Conservation (phyloP, 495 filamentous ascomycete species). For the Annulohypoxylon bovei region DNA sequence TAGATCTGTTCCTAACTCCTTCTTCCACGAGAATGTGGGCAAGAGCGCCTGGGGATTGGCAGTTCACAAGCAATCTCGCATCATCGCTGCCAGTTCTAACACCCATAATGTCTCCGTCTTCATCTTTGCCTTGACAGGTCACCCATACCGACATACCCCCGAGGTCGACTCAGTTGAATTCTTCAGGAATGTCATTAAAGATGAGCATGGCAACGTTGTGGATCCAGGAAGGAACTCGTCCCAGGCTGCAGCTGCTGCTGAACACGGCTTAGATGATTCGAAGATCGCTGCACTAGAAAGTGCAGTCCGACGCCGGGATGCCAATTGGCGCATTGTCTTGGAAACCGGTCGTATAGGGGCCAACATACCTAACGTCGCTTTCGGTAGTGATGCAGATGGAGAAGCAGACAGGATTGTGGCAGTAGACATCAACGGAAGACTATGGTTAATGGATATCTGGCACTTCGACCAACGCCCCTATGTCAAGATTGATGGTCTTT, state of each 20-base stretch:
- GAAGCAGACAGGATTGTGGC: conserved; percentile 73
- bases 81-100: conserved; percentile 87
- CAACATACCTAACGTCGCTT: conserved; percentile 84
- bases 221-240: background rate
- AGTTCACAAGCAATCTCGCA: conserved; percentile 77
- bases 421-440: conserved; percentile 73
- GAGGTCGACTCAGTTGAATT: conserved; percentile 31
- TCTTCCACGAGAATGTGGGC: conserved; percentile 80
- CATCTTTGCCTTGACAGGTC: conserved; percentile 71
- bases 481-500: conserved; percentile 23
- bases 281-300: conserved; percentile 31
- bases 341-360: conserved; percentile 43
- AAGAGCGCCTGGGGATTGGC: conserved; percentile 90
- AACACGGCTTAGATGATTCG: background rate
- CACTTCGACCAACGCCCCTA: conserved; percentile 34
- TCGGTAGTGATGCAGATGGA: conserved; percentile 73
- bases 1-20: conserved; percentile 51
- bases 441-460: conserved; percentile 76
- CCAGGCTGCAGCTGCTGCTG: background rate
- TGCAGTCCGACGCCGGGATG: conserved; percentile 46
- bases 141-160: conserved; percentile 20
- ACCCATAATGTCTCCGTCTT: conserved; percentile 72
- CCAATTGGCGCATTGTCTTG: conserved; percentile 56
- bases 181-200: conserved; percentile 36
- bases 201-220: conserved; percentile 36